A percentile compares a stretch with the other conserved stretches of the same genome.
These are phyloP conservation scores for Scheffersomyces coipomensis DNA, from an alignment of 805 yeast genomes.

Conservation along the genomic window DNA sequence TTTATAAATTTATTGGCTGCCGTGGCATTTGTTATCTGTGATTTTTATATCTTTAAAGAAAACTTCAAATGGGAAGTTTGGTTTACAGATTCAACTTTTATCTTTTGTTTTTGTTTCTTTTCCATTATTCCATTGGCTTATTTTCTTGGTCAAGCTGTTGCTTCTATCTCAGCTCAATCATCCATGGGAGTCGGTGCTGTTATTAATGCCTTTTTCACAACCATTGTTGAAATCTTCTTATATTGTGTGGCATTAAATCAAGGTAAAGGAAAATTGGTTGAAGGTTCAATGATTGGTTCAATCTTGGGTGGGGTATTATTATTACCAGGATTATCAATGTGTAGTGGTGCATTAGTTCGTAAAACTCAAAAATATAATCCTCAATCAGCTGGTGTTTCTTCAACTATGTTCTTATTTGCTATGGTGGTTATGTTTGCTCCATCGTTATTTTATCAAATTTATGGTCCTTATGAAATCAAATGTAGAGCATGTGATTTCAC, in stretches of 20 bases:
- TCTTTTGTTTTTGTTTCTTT: constrained; percentile 73
- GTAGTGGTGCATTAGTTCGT: constrained; percentile 90
- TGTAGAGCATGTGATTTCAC: constrained; percentile 56
- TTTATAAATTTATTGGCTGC: constrained; percentile 79
- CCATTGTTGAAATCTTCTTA: constrained; percentile 88
- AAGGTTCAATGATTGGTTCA: constrained; percentile 94
- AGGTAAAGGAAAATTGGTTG: constrained; percentile 84
- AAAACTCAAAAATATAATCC: constrained; percentile 97
- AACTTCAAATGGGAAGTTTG: constrained; percentile 32
- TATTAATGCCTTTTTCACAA: constrained; percentile 94
- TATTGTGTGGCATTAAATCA: constrained; percentile 90
- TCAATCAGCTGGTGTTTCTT: constrained; percentile 93
- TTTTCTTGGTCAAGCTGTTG: constrained; percentile 98
- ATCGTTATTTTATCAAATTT: constrained; percentile 82
- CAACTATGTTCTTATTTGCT: constrained; percentile 91
- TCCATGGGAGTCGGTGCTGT: constrained; percentile 99
- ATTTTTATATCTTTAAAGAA: constrained; percentile 64
- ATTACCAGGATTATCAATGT: constrained; percentile 94
- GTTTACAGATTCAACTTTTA: constrained; percentile 59
- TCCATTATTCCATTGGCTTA: constrained; percentile 93
- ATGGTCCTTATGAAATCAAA: constrained; percentile 77
- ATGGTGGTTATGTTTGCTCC: constrained; percentile 91
- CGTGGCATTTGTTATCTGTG: constrained; percentile 80
- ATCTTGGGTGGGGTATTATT: constrained; percentile 88
- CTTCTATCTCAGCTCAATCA: constrained; percentile 96